A percentile compares a stretch with the other conserved stretches of the same genome.
Evolutionary conservation across 345 rosid genomes (phyloP).

Genomic region (Raphanus sativus): DNA sequence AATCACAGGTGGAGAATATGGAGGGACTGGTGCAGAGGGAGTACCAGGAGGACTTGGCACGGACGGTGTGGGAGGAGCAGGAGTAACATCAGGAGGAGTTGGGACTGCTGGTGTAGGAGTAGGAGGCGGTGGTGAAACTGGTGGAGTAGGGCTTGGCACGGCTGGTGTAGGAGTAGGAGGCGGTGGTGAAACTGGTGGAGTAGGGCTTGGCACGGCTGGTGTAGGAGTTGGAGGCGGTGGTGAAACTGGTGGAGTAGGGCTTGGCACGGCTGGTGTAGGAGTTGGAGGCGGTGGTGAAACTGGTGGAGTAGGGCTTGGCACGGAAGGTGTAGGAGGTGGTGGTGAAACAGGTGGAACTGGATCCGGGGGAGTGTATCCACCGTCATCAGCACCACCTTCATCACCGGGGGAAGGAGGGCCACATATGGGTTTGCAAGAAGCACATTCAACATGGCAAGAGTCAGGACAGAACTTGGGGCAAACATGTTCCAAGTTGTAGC

Average conservation of each 20-base stretch:
- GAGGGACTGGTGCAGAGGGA: conserved; percentile 23
- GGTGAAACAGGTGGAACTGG: conserved; percentile 14
- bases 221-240: conserved; percentile 13
- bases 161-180: conserved; percentile 18
- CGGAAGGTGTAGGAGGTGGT: conserved; percentile 22
- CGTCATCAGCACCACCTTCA: background rate
- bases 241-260: conserved; percentile 9
- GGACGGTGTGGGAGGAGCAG: background rate
- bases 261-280: conserved; percentile 5
- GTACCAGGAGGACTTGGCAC: conserved; percentile 18
- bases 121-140: background rate
- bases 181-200: conserved; percentile 8
- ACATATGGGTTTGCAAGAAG: conserved; percentile 57
- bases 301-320: conserved; percentile 16
- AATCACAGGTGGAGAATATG: background rate
- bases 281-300: conserved; percentile 15
- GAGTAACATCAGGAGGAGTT: background rate
- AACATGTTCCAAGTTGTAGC: conserved; percentile 50
- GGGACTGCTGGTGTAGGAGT: background rate
- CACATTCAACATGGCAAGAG: conserved; percentile 51
- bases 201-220: conserved; percentile 5
- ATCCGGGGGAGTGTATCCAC: background rate
- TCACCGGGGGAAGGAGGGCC: conserved; percentile 26
- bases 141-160: background rate
- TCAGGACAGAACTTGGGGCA: conserved; percentile 60